Evolutionary conservation across 2,329 filamentous ascomycete genomes (phyloP).

Genomic region (Trichoderma brevicompactum): DNA sequence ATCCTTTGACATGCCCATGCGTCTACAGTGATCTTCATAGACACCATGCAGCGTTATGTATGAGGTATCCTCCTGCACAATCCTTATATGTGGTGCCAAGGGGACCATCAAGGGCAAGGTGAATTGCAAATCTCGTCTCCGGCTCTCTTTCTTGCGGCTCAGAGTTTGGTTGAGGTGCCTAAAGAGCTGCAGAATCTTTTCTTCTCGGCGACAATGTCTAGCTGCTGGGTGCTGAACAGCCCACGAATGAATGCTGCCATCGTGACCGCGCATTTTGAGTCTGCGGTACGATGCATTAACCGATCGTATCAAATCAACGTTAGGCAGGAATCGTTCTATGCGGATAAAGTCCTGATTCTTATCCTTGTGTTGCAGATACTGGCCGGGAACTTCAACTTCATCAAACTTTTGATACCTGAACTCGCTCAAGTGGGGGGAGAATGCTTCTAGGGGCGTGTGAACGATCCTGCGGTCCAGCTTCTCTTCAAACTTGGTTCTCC

Average conservation of each 20-base stretch:
- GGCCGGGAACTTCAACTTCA: slow-evolving; percentile 95
- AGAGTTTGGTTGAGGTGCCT: slow-evolving; percentile 94
- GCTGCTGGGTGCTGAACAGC: slow-evolving; percentile 95
- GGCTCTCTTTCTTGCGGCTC: slow-evolving; percentile 90
- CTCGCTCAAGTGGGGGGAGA: slow-evolving; percentile 90
- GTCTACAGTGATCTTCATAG: slow-evolving; percentile 94
- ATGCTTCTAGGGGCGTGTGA: slow-evolving; percentile 76
- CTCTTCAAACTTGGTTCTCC: slow-evolving; percentile 98
- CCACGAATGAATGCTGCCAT: slow-evolving; percentile 96
- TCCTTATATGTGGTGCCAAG: slow-evolving; percentile 88
- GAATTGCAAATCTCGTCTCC: slow-evolving; percentile 92
- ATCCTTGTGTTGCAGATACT: slow-evolving; percentile 96
- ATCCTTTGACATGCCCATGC: slow-evolving; percentile 86
- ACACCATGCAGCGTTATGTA: slow-evolving; percentile 94
- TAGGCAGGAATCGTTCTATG: slow-evolving; percentile 94
- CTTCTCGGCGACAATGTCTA: slow-evolving; percentile 88
- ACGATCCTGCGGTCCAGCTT: slow-evolving; percentile 85
- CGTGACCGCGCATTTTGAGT: slow-evolving; percentile 94
- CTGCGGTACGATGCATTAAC: slow-evolving; percentile 91
- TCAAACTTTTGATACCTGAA: slow-evolving; percentile 98
- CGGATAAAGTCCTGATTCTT: slow-evolving; percentile 99
- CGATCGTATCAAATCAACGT: slow-evolving; percentile 88
- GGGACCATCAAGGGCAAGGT: slow-evolving; percentile 95
- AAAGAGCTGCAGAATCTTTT: slow-evolving; percentile 94
- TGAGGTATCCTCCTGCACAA: slow-evolving; percentile 93